These are phyloP conservation scores for Amniculicola lignicola DNA, from an alignment of 495 filamentous ascomycete species.

Conservation along the genomic window DNA sequence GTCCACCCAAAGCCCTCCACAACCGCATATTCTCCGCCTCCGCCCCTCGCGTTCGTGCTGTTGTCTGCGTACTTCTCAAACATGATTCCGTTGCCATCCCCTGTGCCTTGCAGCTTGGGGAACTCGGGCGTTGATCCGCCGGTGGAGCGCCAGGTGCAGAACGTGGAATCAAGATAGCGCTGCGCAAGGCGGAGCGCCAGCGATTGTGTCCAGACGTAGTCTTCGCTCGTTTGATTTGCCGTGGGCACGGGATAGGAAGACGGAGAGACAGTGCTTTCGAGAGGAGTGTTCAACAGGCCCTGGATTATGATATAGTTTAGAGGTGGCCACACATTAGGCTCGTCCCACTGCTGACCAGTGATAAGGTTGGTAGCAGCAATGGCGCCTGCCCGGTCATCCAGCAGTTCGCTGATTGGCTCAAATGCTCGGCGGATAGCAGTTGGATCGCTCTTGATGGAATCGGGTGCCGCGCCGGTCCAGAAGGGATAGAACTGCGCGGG, in stretches of 20 bases:
- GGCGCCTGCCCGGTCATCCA: slow-evolving; percentile 26
- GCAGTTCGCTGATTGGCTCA: slow-evolving; percentile 15
- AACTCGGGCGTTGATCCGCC: slow-evolving; percentile 28
- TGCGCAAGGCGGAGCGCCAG: slow-evolving; percentile 32
- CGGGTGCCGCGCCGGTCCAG: slow-evolving; percentile 36
- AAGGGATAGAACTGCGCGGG: slow-evolving; percentile 36
- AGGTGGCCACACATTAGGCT: slow-evolving; percentile 38
- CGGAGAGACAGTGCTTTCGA: slow-evolving; percentile 2
- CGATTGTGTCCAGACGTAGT: slow-evolving; percentile 29
- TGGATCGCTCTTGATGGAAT: slow-evolving; percentile 30
- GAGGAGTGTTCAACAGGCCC: slow-evolving; percentile 34
- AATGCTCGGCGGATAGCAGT: slow-evolving; percentile 26
- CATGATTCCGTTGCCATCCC: slow-evolving; percentile 28
- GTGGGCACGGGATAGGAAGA: not conserved
- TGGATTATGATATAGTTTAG: slow-evolving; percentile 34
- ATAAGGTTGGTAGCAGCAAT: slow-evolving; percentile 34
- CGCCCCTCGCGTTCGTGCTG: slow-evolving; percentile 27
- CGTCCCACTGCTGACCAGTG: slow-evolving; percentile 37
- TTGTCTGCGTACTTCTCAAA: slow-evolving; percentile 37
- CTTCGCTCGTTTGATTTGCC: slow-evolving; percentile 12
- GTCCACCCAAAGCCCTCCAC: slow-evolving; percentile 39
- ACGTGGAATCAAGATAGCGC: slow-evolving; percentile 35
- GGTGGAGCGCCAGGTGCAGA: slow-evolving; percentile 38
- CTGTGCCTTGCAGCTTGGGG: slow-evolving; percentile 14
- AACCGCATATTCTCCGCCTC: slow-evolving; percentile 36